phyloP scores from a whole-genome alignment of 1,139 yeast genomes.

The Debaryomyces sp. region DNA sequence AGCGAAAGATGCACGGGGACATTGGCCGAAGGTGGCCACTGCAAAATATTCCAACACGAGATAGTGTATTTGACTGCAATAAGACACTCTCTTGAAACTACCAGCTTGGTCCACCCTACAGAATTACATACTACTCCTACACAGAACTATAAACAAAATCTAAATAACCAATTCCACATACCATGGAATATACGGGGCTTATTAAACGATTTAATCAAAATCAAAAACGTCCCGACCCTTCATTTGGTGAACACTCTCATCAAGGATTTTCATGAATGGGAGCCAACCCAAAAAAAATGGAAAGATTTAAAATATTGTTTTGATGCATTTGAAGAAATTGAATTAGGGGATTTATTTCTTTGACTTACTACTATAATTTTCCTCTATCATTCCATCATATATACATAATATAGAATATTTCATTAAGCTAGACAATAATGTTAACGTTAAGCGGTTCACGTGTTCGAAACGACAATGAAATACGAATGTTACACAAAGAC shows the following conservation, averaged over 20 bases:
- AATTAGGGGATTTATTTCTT: conserved; percentile 33
- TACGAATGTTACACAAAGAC: conserved; percentile 5
- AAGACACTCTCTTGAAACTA: conserved; percentile 41
- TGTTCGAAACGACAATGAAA: conserved; percentile 5
- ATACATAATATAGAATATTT: neutral
- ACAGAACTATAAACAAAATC: neutral
- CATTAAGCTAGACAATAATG: neutral
- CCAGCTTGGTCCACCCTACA: conserved; percentile 26
- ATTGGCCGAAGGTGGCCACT: conserved; percentile 31
- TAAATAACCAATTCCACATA: conserved; percentile 25
- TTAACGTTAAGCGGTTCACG: conserved; percentile 7
- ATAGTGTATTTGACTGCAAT: conserved; percentile 34
- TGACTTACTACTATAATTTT: conserved; percentile 7
- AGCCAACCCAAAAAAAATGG: conserved; percentile 37
- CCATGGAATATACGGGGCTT: conserved; percentile 47
- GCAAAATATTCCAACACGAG: conserved; percentile 26
- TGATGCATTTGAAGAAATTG: conserved; percentile 38
- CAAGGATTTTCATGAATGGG: conserved; percentile 41
- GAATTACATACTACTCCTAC: conserved; percentile 11
- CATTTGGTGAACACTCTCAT: conserved; percentile 34
- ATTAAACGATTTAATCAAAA: conserved; percentile 35
- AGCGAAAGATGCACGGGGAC: conserved; percentile 34
- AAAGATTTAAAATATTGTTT: conserved; percentile 45
- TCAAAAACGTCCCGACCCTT: conserved; percentile 41
- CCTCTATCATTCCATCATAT: neutral